phyloP scores from a whole-genome alignment of 1,139 yeast species.

The Scheffersomyces parashehatae region DNA sequence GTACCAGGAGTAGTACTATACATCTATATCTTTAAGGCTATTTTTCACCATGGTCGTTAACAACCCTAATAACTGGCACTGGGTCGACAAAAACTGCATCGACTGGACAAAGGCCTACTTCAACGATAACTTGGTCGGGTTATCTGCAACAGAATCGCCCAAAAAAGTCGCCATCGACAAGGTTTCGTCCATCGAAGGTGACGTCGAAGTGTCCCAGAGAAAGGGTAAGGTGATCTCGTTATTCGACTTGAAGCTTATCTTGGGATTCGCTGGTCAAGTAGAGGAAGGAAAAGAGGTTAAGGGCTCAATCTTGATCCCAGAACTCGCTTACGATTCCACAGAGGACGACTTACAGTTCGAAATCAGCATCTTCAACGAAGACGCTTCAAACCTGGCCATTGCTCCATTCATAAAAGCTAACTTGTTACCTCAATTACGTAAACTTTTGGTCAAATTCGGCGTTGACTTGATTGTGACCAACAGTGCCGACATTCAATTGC shows the following conservation, averaged over 20 bases:
- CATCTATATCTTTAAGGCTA: not conserved
- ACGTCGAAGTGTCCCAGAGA: conserved; percentile 93
- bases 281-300: conserved; percentile 31
- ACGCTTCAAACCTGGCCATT: conserved; percentile 51
- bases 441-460: conserved; percentile 65
- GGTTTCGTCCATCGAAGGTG: conserved; percentile 83
- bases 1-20: too few species aligned
- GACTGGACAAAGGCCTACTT: conserved; percentile 87
- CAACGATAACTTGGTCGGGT: conserved; percentile 54
- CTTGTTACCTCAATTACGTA: conserved; percentile 70
- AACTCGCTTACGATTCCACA: conserved; percentile 92
- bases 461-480: conserved; percentile 71
- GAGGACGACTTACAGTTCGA: conserved; percentile 83
- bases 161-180: conserved; percentile 46
- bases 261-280: conserved; percentile 56
- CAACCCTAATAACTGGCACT: conserved; percentile 73
- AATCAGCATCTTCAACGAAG: conserved; percentile 64
- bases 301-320: conserved; percentile 85
- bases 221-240: conserved; percentile 94
- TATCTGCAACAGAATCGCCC: conserved; percentile 36
- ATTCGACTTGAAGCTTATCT: conserved; percentile 73
- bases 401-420: conserved; percentile 55
- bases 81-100: conserved; percentile 98
- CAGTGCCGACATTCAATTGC: conserved; percentile 84
- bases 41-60: conserved; percentile 42